A percentile compares a stretch with the other conserved stretches of the same genome.
Evolutionary conservation across 805 yeast genomes (phyloP).

Genomic region (Cyberlindnera nakhonratchasimensis): DNA sequence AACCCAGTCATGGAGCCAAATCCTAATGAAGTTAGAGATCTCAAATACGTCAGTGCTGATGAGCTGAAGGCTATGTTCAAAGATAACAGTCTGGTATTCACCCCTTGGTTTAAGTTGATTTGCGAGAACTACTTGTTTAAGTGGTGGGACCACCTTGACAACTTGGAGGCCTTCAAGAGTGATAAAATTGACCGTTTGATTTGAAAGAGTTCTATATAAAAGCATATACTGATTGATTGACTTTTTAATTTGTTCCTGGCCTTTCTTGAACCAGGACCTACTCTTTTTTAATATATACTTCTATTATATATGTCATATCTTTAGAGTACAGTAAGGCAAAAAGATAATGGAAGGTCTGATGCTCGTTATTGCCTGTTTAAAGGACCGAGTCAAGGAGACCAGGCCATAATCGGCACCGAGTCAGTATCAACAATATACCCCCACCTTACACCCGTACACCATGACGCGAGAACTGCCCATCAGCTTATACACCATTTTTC

Average conservation of each 20-base stretch:
- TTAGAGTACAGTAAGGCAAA: too few relatives aligned
- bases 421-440: constrained; percentile 5
- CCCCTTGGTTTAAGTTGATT: constrained; percentile 98
- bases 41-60: constrained; percentile 63
- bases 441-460: constrained; percentile 14
- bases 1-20: constrained; percentile 51
- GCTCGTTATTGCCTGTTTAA: too few relatives aligned
- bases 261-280: not conserved
- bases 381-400: not conserved
- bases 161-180: constrained; percentile 46
- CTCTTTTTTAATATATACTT: not conserved
- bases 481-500: constrained; percentile 10
- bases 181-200: constrained; percentile 32
- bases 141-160: constrained; percentile 86
- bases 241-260: not conserved
- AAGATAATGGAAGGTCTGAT: too few relatives aligned
- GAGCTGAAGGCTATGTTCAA: constrained; percentile 75
- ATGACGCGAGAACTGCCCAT: constrained; percentile 1
- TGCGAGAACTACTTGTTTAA: constrained; percentile 86
- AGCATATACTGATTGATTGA: not conserved
- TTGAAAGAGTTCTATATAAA: constrained; percentile 10
- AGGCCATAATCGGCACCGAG: constrained; percentile 5
- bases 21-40: constrained; percentile 83
- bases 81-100: constrained; percentile 65
- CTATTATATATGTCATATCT: too few relatives aligned